Percentiles rank a stretch among this genome's conserved stretches.
phyloP scores from a whole-genome alignment of 2,329 filamentous ascomycete genomes.

The Macrophomina phaseolina region DNA sequence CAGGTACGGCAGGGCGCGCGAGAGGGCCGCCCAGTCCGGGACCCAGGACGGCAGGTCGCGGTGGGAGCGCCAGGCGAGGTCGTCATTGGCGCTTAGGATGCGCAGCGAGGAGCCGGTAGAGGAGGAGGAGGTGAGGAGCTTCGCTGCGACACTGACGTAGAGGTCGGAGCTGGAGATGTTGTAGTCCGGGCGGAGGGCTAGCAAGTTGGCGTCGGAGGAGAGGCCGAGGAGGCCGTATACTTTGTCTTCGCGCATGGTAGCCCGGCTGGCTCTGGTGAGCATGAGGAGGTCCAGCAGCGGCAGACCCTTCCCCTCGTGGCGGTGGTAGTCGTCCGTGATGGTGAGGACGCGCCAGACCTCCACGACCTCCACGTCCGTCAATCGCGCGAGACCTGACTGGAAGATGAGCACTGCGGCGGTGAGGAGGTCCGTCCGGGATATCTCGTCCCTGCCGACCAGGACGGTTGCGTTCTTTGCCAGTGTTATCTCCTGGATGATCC shows the following conservation, averaged over 20 bases:
- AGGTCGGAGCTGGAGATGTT: not conserved
- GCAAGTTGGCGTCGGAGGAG: not conserved
- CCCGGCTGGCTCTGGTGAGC: not conserved
- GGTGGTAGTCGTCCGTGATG: not conserved
- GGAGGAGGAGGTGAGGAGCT: not conserved
- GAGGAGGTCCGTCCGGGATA: not conserved
- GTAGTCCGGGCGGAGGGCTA: not conserved
- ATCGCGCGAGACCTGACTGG: not conserved
- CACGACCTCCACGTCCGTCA: not conserved
- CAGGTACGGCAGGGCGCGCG: not conserved
- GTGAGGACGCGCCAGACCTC: not conserved
- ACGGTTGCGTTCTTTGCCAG: conserved; percentile 24
- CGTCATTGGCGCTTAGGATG: not conserved
- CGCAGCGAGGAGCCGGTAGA: not conserved
- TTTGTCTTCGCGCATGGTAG: not conserved
- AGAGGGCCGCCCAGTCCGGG: conserved; percentile 28
- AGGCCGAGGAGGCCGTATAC: not conserved
- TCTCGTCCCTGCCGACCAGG: conserved; percentile 25
- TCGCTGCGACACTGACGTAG: not conserved
- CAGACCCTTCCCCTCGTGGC: not conserved
- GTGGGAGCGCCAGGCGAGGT: conserved; percentile 11
- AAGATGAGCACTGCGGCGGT: not conserved
- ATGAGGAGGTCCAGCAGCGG: not conserved
- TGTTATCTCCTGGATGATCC: conserved; percentile 32
- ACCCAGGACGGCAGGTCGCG: conserved; percentile 31